Base-by-base conservation (phyloP, 129 eudicot species). In the Ambrosia artemisiifolia region DNA sequence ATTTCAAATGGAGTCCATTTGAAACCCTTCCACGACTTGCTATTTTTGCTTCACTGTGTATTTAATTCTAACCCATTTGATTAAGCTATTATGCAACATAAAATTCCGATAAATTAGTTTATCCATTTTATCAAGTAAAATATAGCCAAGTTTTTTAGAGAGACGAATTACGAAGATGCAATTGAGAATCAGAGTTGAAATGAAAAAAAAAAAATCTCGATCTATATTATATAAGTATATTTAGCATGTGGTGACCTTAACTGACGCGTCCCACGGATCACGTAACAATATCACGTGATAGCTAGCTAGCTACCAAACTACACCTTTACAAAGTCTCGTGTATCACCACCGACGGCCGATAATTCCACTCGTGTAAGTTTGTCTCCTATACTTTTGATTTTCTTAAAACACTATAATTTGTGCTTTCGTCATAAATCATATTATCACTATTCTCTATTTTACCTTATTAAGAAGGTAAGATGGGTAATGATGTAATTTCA, bases 261-360 rank as follows among this genome's bases (percentile, higher is more conserved):
- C 54, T 72, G 44, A 72, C 47, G 68, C 65, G 67, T 57, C 66
- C 75, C 68, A 50, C 30, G 40, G 68, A 72, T 72, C 59, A 72
- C 55, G 76, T 50, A 72, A 42, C 57, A 59, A 43, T 42, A 11
- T 60, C 76, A 72, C 76, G 57, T 72, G 76, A 43, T 0, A 13
- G 34, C 28, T 8, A 51, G n/a, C 65, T 7, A 30, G 67, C 68
- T 49, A 72, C 46, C 33, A 72, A 59, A 59, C 30, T 5, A 28
- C 9, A 42, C 56, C 56, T 57, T 56, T 71, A 40, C 67, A 24
- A 4, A 71, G 36, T 20, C 63, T 71, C 42, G 38, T 35, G 18
- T 34, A 32, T 38, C 50, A 33, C 65, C 64, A 57, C 76, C 57
- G 57, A 71, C 75, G 54, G 5, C 5, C 42, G 20, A 46, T 67